Base-by-base conservation (phyloP, 192 early-diverging fungal genomes). In the Chytriomyces sp. region DNA sequence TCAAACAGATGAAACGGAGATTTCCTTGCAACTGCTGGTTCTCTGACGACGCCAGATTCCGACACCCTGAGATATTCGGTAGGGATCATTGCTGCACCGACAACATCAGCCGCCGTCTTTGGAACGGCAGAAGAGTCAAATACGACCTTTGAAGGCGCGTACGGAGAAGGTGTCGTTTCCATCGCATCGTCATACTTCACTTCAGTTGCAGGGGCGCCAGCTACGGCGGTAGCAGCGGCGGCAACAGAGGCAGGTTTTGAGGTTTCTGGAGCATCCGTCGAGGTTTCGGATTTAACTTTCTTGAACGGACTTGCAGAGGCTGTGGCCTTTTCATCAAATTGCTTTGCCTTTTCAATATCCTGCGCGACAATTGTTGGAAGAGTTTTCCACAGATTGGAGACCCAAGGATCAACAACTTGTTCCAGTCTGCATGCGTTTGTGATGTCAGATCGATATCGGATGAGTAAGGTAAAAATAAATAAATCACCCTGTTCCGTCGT, bases 321-420 rank as follows among this genome's bases (percentile, higher is more conserved):
- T 3, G 35, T 35, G 35, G 69, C 66, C 18, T 76, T 66, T 7
- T 77, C 69, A 11, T 20, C 76, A 61, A 73, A 83, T 24, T 47
- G 16, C 18, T 68, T 49, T 24, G 77, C 69, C 45, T 80, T 78
- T 23, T 79, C 82, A 16, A 69, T 72, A 7, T 83, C 86, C 53
- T 88, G 80, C 2, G 78, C 79, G 3, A 87, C 85, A 65, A 81
- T 84, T 16, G 85, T 82, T 0, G 86, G 87, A 45, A 98, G 81
- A 2, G 78, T 84, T 3, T 84, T 78, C 96, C 96, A 98, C 24
- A 98, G 70, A 2, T 91, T 89, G 61, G 88, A 89, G 77, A 96
- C 91, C 96, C 96, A 98, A 46, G 94, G 92, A 82, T 98, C 96
- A 1, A 98, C 93, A 4, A 89, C 87, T 24, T 89, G 88, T 79